Base-by-base conservation (phyloP, 2,329 filamentous ascomycete species). In the Penicillium sp. region DNA sequence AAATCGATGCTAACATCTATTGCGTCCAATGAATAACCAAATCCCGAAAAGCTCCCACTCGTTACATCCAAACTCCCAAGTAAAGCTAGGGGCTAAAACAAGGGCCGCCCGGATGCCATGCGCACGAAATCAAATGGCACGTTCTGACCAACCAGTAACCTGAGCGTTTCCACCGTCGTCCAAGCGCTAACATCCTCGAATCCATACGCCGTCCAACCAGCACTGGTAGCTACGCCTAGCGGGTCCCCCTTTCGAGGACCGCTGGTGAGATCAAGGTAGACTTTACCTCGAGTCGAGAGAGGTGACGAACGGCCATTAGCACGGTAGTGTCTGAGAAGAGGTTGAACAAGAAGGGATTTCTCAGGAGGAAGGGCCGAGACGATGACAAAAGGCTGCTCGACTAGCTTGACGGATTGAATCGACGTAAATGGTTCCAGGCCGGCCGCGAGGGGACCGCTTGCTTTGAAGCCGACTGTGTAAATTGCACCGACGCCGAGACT, bases 111-210 rank as follows among this genome's bases (percentile, higher is more conserved):
- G 58, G 80, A 81, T 36, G 89, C 88, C 67, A 94, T 76, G 45
- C 89, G 80, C 39, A 94, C 90, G 75, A 95, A 95, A 72, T 89
- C 91, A 72, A 90, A 93, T 6, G 88, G 88, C 51, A 94, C 89
- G 68, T 94, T 94, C 74, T 94, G 89, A 9, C 90, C 90, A 10
- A 93, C 88, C 23, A 95, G 78, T 53, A 92, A 71, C 60, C 89
- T 79, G 50, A 94, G 73, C 45, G 86, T 93, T 73, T 94, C 88
- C 5, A 93, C 89, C 2, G 88, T 92, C 21, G 88, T 92, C 75
- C 91, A 94, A 0, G 89, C 89, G 51, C 86, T 87, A 29, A 91
- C 87, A 70, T 95, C 89, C 23, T 86, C 87, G 16, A 87, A 83
- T 1, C 87, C 88, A 67, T 93, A 94, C 6, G 88, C 85, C 23